A percentile compares a stretch with the other conserved stretches of the same genome.
These are phyloP conservation scores for Fraxinus quadrangulata DNA, from an alignment of 257 asterid species.

Conservation along the genomic window DNA sequence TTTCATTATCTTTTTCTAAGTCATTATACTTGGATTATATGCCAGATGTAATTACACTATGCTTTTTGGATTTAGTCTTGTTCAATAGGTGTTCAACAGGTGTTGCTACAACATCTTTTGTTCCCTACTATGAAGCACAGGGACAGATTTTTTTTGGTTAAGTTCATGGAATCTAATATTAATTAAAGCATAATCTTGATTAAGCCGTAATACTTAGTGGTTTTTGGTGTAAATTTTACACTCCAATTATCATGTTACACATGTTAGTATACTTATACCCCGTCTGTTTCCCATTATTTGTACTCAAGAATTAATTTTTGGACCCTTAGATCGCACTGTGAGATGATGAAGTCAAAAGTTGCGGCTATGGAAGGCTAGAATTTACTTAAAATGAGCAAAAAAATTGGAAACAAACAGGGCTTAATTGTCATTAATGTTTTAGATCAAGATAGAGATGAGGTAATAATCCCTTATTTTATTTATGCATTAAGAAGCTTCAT, in stretches of 20 bases:
- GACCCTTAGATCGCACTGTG: too few relatives aligned
- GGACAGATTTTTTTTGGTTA: slow-evolving; percentile 23
- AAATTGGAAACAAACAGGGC: too few relatives aligned
- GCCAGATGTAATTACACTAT: slow-evolving; percentile 47
- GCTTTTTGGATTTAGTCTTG: slow-evolving; percentile 28
- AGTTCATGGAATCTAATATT: background rate
- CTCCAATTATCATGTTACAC: slow-evolving; percentile 43
- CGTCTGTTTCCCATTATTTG: too few relatives aligned
- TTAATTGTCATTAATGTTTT: background rate
- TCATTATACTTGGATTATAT: slow-evolving; percentile 24
- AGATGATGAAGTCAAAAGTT: too few relatives aligned
- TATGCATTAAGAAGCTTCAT: slow-evolving; percentile 54
- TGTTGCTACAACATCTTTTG: slow-evolving; percentile 31
- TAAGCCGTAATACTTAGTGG: slow-evolving; percentile 33
- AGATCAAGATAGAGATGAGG: background rate
- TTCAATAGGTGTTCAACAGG: slow-evolving; percentile 33
- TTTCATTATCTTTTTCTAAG: slow-evolving; percentile 19
- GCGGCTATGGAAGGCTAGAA: too few relatives aligned
- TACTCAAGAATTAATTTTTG: too few relatives aligned
- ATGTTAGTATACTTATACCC: slow-evolving; percentile 29
- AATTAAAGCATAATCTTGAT: background rate
- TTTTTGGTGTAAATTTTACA: slow-evolving; percentile 27
- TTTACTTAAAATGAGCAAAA: too few relatives aligned
- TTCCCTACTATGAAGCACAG: slow-evolving; percentile 26
- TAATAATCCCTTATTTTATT: slow-evolving; percentile 16